Evolutionary conservation across 495 filamentous ascomycete genomes (phyloP).

Genomic region (Penicillium chermesinum): DNA sequence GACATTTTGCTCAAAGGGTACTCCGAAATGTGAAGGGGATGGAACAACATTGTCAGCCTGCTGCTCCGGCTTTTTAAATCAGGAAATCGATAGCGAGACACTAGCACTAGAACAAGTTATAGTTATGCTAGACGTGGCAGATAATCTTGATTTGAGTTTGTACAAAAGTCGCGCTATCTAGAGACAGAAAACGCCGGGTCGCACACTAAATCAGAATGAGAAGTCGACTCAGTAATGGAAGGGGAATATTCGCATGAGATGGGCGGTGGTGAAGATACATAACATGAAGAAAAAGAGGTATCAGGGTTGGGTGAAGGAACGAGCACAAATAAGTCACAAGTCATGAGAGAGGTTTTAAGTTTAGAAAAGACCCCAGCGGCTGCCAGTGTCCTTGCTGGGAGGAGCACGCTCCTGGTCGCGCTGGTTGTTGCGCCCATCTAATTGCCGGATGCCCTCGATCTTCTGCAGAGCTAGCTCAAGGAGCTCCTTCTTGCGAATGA

Average conservation of each 20-base stretch:
- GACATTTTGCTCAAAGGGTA: too few relatives aligned
- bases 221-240: slow-evolving; percentile 1
- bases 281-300: slow-evolving; percentile 11
- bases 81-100: too few relatives aligned
- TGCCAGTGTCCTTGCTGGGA: slow-evolving; percentile 26
- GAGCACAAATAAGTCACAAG: slow-evolving; percentile 7
- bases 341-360: slow-evolving; percentile 3
- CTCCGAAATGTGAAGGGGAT: too few relatives aligned
- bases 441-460: slow-evolving; percentile 78
- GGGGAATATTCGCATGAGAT: slow-evolving; percentile 7
- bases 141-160: slow-evolving; percentile 5
- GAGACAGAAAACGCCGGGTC: slow-evolving; percentile 2
- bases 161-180: slow-evolving; percentile 9
- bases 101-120: too few relatives aligned
- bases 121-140: too few relatives aligned
- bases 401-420: slow-evolving; percentile 26
- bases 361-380: slow-evolving; percentile 42
- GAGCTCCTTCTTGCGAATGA: slow-evolving; percentile 86
- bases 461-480: slow-evolving; percentile 89
- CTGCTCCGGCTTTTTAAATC: too few relatives aligned
- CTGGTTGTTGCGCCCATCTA: slow-evolving; percentile 53
- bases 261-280: slow-evolving; percentile 4
- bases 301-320: slow-evolving; percentile 8
- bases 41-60: too few relatives aligned
- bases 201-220: slow-evolving; percentile 1